A percentile compares a stretch with the other conserved stretches of the same genome.
Conservation (phyloP, 2,329 filamentous ascomycete genomes). For the Trichoderma endophyticum region DNA sequence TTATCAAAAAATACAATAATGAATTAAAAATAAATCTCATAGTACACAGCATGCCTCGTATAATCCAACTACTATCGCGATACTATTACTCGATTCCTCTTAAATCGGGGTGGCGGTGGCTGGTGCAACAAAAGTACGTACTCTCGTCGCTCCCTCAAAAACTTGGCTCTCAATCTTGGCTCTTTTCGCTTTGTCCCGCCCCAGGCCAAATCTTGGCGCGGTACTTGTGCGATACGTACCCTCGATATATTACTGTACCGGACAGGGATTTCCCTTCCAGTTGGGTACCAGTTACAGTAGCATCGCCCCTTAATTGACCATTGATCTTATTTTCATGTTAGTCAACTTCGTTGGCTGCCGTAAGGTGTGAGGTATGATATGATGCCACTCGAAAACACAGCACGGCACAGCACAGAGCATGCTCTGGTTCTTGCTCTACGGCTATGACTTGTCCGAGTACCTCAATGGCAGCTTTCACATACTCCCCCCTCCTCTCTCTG, state of each 20-base stretch:
- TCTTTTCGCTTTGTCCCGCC: not conserved
- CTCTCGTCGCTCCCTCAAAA: not conserved
- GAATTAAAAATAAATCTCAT: not conserved
- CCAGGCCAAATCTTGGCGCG: not conserved
- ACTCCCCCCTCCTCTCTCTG: not conserved
- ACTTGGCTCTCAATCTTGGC: not conserved
- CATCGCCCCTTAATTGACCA: not conserved
- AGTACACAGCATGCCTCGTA: not conserved
- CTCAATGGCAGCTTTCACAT: not conserved
- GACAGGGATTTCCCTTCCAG: not conserved
- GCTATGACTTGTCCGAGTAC: not conserved
- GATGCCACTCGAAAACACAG: not conserved
- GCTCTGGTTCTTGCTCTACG: not conserved
- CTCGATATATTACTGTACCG: constrained; percentile 1
- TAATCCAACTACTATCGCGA: not conserved
- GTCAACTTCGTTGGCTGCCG: not conserved
- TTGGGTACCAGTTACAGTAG: not conserved
- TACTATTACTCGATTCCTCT: not conserved
- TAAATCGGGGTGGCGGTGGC: not conserved
- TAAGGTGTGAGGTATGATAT: not conserved
- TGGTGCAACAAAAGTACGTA: not conserved
- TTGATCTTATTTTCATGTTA: not conserved
- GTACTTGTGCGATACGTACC: constrained; percentile 3
- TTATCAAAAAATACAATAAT: not conserved
- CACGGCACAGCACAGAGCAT: not conserved